A percentile compares a stretch with the other conserved stretches of the same genome.
Evolutionary conservation across 2,329 filamentous ascomycete species (phyloP).

Genomic region (Cladophialophora carrionii): DNA sequence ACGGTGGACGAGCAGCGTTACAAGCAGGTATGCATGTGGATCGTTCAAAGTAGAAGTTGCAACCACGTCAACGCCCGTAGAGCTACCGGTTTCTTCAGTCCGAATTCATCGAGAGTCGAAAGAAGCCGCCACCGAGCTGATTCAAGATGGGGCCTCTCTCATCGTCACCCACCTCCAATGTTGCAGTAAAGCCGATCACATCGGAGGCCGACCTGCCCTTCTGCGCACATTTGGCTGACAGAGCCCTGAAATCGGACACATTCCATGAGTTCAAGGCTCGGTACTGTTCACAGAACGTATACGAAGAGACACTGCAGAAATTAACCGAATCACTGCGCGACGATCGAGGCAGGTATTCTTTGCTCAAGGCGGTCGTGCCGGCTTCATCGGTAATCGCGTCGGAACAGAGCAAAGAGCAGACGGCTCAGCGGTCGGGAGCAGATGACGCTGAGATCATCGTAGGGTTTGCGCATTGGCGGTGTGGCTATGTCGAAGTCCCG

Average conservation of each 20-base stretch:
- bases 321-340: conserved; percentile 28
- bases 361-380: conserved; percentile 33
- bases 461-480: conserved; percentile 30
- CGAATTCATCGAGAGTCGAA: not conserved
- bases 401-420: not conserved
- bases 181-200: conserved; percentile 29
- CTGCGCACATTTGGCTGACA: conserved; percentile 24
- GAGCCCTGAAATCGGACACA: conserved; percentile 27
- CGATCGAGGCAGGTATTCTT: conserved; percentile 4
- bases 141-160: not conserved
- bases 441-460: conserved; percentile 26
- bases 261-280: conserved; percentile 25
- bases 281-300: conserved; percentile 19
- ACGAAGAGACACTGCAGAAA: conserved; percentile 22
- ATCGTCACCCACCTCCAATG: not conserved
- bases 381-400: not conserved
- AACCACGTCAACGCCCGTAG: too few relatives aligned
- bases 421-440: not conserved
- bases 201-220: conserved; percentile 27
- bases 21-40: not conserved
- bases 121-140: not conserved
- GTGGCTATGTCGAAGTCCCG: conserved; percentile 30
- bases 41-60: not conserved
- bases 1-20: not conserved
- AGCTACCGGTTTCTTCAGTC: too few relatives aligned